Percentiles rank a stretch among this genome's conserved stretches.
These are phyloP conservation scores for Gamsiella multidivaricata DNA, from an alignment of 192 early-diverging fungal species.

Conservation along the genomic window DNA sequence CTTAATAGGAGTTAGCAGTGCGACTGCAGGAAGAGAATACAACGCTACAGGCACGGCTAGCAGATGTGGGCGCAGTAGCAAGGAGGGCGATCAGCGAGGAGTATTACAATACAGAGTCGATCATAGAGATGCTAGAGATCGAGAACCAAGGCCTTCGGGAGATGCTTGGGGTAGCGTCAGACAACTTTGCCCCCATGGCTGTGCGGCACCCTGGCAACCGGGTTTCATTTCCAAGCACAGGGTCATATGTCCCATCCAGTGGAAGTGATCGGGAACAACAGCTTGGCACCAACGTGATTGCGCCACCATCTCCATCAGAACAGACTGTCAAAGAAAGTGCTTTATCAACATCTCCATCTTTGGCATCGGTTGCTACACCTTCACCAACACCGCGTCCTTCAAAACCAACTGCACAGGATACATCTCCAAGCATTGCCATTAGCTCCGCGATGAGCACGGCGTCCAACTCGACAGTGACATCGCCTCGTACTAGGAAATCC, in stretches of 20 bases:
- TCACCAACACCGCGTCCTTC: neutral
- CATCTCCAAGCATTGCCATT: neutral
- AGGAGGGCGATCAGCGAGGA: constrained; percentile 43
- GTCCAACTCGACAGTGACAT: constrained; percentile 22
- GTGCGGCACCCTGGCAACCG: constrained; percentile 24
- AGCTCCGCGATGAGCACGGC: constrained; percentile 11
- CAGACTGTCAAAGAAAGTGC: neutral
- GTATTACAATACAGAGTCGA: constrained; percentile 46
- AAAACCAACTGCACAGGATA: neutral
- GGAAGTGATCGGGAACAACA: constrained; percentile 40
- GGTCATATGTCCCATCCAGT: constrained; percentile 46
- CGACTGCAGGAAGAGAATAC: constrained; percentile 38
- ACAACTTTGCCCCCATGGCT: constrained; percentile 9
- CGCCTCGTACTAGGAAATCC: constrained; percentile 1
- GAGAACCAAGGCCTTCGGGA: constrained; percentile 49
- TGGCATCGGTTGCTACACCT: neutral
- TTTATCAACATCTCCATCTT: neutral
- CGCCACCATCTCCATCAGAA: neutral
- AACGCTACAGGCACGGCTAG: constrained; percentile 28
- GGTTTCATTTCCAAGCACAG: constrained; percentile 50
- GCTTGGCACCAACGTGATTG: neutral
- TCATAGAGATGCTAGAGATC: constrained; percentile 41
- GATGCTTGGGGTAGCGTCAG: constrained; percentile 38
- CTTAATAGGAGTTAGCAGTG: constrained; percentile 24
- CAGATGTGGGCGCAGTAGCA: constrained; percentile 42